A percentile compares a stretch with the other conserved stretches of the same genome.
These are phyloP conservation scores for Arxiozyma heterogenica DNA, from an alignment of 1,139 yeast genomes.

Conservation along the genomic window DNA sequence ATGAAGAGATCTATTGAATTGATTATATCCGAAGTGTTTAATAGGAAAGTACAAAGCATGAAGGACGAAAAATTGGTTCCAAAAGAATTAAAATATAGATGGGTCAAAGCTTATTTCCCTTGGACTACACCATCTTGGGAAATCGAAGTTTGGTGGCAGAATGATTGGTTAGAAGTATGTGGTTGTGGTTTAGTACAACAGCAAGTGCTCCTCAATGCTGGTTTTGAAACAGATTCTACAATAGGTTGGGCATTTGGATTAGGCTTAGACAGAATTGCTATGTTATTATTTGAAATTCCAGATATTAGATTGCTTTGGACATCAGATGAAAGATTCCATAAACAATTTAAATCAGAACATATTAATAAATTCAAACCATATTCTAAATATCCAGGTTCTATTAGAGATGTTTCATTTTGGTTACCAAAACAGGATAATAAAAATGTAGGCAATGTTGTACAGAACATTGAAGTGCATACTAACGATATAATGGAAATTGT, in stretches of 20 bases:
- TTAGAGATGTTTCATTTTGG: slow-evolving; percentile 91
- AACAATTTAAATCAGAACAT: slow-evolving; percentile 57
- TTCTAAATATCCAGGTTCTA: slow-evolving; percentile 82
- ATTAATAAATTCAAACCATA: slow-evolving; percentile 77
- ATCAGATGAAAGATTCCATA: slow-evolving; percentile 61
- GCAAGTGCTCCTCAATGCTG: slow-evolving; percentile 66
- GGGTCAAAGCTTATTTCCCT: slow-evolving; percentile 96
- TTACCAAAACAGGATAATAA: slow-evolving; percentile 36
- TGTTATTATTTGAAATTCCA: slow-evolving; percentile 89
- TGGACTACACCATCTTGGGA: slow-evolving; percentile 99
- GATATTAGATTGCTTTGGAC: slow-evolving; percentile 95
- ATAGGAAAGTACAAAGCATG: slow-evolving; percentile 54
- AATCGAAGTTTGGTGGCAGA: slow-evolving; percentile 98
- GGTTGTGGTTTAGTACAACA: slow-evolving; percentile 92
- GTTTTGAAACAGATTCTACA: slow-evolving; percentile 43
- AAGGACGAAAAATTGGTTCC: slow-evolving; percentile 41
- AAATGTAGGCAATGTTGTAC: slow-evolving; percentile 23
- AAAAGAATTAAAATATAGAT: slow-evolving; percentile 76
- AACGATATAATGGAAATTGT: slow-evolving; percentile 94
- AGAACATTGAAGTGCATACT: slow-evolving; percentile 46
- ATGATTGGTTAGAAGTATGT: slow-evolving; percentile 95
- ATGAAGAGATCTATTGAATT: slow-evolving; percentile 79
- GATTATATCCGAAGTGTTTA: slow-evolving; percentile 74
- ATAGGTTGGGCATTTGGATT: slow-evolving; percentile 98
- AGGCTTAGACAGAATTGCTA: slow-evolving; percentile 91